Evolutionary conservation across 2,329 filamentous ascomycete species (phyloP).

Genomic region (Neonectria hederae): DNA sequence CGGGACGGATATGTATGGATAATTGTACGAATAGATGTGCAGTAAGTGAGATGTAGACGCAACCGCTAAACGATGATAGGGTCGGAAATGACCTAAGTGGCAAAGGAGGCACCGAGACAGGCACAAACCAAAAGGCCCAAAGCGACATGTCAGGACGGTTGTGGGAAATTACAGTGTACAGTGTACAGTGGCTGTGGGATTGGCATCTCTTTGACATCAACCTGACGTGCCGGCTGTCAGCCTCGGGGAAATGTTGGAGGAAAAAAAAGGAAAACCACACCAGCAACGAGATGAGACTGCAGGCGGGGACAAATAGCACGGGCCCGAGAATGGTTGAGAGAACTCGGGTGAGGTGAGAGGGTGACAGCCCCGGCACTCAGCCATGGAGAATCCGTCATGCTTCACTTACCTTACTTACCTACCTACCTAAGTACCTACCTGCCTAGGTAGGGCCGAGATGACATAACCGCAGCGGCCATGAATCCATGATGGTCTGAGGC

Average conservation of each 20-base stretch:
- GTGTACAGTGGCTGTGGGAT: not conserved
- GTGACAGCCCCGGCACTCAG: conserved; percentile 8
- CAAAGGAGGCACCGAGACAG: not conserved
- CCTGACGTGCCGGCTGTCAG: conserved; percentile 9
- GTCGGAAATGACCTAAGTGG: not conserved
- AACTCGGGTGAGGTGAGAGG: not conserved
- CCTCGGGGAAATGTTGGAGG: not conserved
- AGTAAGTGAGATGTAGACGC: not conserved
- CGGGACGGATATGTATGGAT: not conserved
- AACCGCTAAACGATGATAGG: conserved; percentile 1
- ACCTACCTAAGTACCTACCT: too few relatives aligned
- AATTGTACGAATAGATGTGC: not conserved
- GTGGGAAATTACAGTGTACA: not conserved
- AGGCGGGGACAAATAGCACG: conserved; percentile 10
- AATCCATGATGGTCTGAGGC: conserved; percentile 21
- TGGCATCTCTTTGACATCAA: conserved; percentile 8
- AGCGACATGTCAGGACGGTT: conserved; percentile 9
- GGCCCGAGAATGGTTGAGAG: conserved; percentile 16
- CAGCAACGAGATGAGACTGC: conserved; percentile 6
- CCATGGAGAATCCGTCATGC: conserved; percentile 15
- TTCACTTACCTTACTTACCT: too few relatives aligned
- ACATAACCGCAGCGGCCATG: conserved; percentile 19
- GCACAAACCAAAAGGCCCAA: conserved; percentile 1
- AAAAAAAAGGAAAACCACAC: not conserved
- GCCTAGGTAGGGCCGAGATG: conserved; percentile 19